A percentile compares a stretch with the other conserved stretches of the same genome.
phyloP scores from a whole-genome alignment of 768 basidiomycete species.

The Lepiota brunneoincarnata region DNA sequence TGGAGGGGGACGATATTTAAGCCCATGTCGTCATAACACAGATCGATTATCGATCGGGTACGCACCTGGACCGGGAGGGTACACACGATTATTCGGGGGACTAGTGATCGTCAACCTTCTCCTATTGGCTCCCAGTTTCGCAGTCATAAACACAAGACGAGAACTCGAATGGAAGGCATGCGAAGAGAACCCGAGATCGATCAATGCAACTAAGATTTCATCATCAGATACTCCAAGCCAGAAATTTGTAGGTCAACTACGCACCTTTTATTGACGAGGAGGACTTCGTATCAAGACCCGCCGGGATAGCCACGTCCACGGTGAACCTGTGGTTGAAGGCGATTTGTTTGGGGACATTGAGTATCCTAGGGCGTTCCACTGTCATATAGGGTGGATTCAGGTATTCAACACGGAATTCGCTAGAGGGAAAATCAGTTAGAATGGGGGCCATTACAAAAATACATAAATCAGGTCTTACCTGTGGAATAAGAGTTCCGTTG shows the following conservation, averaged over 20 bases:
- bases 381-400: slow-evolving; percentile 42
- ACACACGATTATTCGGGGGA: slow-evolving; percentile 30
- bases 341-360: slow-evolving; percentile 29
- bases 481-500: slow-evolving; percentile 24
- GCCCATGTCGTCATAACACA: too few relatives aligned
- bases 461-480: slow-evolving; percentile 14
- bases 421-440: slow-evolving; percentile 3
- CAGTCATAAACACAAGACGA: slow-evolving; percentile 19
- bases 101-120: slow-evolving; percentile 28
- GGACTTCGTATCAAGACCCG: slow-evolving; percentile 16
- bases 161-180: slow-evolving; percentile 36
- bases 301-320: slow-evolving; percentile 27
- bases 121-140: slow-evolving; percentile 18
- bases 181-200: slow-evolving; percentile 36
- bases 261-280: slow-evolving; percentile 21
- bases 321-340: slow-evolving; percentile 30
- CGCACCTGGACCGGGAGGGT: slow-evolving; percentile 34
- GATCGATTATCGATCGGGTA: neutral
- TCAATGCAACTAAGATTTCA: slow-evolving; percentile 25
- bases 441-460: too few relatives aligned
- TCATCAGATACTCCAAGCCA: too few relatives aligned
- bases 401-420: slow-evolving; percentile 42
- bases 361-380: slow-evolving; percentile 25
- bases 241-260: slow-evolving; percentile 19
- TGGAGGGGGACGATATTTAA: too few relatives aligned